phyloP scores from a whole-genome alignment of 805 yeast genomes.

The Cyberlindnera xylosilytica region DNA sequence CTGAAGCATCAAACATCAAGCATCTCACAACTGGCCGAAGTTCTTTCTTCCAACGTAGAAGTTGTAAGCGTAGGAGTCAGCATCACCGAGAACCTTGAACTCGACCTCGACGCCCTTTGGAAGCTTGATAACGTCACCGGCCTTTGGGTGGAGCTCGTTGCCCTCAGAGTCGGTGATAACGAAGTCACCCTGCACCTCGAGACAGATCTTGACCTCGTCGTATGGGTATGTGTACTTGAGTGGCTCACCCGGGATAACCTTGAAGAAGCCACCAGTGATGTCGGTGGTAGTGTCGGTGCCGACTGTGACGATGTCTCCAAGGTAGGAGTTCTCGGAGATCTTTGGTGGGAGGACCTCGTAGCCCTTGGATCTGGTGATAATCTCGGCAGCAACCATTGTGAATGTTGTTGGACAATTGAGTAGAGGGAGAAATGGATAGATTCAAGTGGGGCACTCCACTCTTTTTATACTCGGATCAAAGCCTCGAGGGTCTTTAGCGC shows the following conservation, averaged over 20 bases:
- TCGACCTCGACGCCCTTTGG: constrained; percentile 67
- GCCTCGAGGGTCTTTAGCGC: not conserved
- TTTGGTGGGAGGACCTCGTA: constrained; percentile 56
- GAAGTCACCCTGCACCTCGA: constrained; percentile 62
- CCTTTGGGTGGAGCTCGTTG: constrained; percentile 48
- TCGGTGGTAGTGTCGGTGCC: constrained; percentile 55
- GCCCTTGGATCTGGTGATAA: constrained; percentile 52
- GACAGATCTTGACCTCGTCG: constrained; percentile 68
- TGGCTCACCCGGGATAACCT: constrained; percentile 66
- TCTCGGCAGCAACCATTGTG: constrained; percentile 48
- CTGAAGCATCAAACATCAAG: too few species aligned
- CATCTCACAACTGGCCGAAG: constrained; percentile 4
- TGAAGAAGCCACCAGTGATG: constrained; percentile 65
- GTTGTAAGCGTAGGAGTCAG: constrained; percentile 45
- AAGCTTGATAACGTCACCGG: constrained; percentile 69
- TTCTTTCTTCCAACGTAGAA: constrained; percentile 27
- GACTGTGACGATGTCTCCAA: constrained; percentile 60
- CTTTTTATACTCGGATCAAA: not conserved
- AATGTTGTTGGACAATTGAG: not conserved
- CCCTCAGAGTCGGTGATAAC: constrained; percentile 63
- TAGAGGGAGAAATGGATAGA: not conserved
- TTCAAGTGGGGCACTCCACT: too few species aligned
- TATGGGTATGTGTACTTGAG: constrained; percentile 58
- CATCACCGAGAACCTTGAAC: constrained; percentile 59
- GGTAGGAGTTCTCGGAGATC: constrained; percentile 62